Conservation (phyloP, 2,329 filamentous ascomycete species). For the Ophiostoma piceae region DNA sequence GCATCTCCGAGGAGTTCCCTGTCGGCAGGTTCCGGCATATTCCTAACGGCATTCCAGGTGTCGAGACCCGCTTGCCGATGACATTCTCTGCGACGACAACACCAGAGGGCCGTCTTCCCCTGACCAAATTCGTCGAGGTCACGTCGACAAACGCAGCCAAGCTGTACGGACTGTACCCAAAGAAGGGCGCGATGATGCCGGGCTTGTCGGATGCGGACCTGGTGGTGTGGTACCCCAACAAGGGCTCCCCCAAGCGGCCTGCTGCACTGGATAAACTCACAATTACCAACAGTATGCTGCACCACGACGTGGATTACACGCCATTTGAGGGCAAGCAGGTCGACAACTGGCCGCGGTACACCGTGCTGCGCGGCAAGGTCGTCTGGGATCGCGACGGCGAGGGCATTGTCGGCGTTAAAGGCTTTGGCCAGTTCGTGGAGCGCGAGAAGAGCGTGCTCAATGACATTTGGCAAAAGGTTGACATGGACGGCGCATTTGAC, state of each 20-base stretch:
- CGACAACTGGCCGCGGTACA: conserved; percentile 58
- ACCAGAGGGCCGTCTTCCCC: conserved; percentile 26
- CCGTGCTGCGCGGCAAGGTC: conserved; percentile 52
- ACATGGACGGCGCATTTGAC: conserved; percentile 26
- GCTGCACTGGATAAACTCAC: conserved; percentile 32
- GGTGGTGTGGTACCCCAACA: conserved; percentile 50
- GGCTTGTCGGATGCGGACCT: conserved; percentile 52
- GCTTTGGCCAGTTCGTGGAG: conserved; percentile 46
- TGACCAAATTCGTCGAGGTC: conserved; percentile 50
- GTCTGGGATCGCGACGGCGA: conserved; percentile 53
- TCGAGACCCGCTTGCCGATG: conserved; percentile 52
- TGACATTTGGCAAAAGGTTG: conserved; percentile 28
- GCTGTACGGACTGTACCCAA: conserved; percentile 50
- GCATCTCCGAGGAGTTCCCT: conserved; percentile 27
- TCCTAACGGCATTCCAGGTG: conserved; percentile 53
- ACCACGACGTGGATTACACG: conserved; percentile 59
- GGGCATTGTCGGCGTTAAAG: conserved; percentile 45
- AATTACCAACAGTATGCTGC: conserved; percentile 49
- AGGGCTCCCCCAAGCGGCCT: neutral
- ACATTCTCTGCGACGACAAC: conserved; percentile 32
- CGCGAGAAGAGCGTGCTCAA: conserved; percentile 32
- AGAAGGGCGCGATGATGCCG: conserved; percentile 47
- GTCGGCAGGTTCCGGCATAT: conserved; percentile 49
- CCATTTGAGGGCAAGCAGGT: conserved; percentile 55
- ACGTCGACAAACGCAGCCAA: conserved; percentile 52